Evolutionary conservation across 2,329 filamentous ascomycete species (phyloP).

Genomic region (Alternaria dauci): DNA sequence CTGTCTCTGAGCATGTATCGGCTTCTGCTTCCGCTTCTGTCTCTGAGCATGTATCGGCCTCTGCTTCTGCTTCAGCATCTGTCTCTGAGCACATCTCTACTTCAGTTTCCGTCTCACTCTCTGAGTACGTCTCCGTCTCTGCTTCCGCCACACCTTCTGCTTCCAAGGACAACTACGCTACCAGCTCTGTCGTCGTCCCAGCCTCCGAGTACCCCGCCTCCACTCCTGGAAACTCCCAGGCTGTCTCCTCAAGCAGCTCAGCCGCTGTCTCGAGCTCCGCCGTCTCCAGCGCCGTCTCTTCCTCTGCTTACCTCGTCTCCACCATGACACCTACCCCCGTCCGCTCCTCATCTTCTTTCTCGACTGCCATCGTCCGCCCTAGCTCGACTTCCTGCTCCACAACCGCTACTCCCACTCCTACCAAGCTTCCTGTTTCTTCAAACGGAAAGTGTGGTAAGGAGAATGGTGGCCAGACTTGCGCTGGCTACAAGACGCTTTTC

Average conservation of each 20-base stretch:
- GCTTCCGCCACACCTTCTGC: background rate
- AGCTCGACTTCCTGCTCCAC: slow-evolving; percentile 28
- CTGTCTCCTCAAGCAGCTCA: background rate
- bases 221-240: background rate
- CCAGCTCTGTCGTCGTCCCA: slow-evolving; percentile 14
- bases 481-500: slow-evolving; percentile 32
- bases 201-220: slow-evolving; percentile 14
- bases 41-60: slow-evolving; percentile 6
- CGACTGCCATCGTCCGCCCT: slow-evolving; percentile 15
- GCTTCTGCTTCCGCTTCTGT: slow-evolving; percentile 3
- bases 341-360: slow-evolving; percentile 8
- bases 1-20: slow-evolving; percentile 8
- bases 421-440: slow-evolving; percentile 24
- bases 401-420: slow-evolving; percentile 24
- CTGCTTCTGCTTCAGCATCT: background rate
- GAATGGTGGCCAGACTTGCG: slow-evolving; percentile 36
- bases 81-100: background rate
- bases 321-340: background rate
- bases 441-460: slow-evolving; percentile 38
- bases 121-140: background rate
- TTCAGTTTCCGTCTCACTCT: background rate
- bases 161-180: slow-evolving; percentile 21
- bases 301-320: background rate
- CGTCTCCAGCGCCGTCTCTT: slow-evolving; percentile 3
- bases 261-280: background rate